Evolutionary conservation across 1,284 basidiomycete genomes (phyloP).

Genomic region (Cutaneotrichosporon daszewskae): DNA sequence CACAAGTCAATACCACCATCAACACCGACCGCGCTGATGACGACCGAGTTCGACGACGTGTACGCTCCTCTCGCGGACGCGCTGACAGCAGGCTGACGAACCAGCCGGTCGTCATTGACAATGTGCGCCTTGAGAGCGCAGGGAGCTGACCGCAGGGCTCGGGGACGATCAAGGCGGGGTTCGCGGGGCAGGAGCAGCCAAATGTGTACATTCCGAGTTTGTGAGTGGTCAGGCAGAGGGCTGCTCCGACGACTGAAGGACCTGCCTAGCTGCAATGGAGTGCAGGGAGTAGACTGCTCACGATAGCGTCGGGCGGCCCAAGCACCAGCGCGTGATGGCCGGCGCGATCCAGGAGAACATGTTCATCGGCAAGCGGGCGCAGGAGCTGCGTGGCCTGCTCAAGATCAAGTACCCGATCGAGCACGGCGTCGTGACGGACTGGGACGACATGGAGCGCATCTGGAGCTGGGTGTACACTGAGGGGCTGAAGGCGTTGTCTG

Average conservation of each 20-base stretch:
- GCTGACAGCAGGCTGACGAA: constrained; percentile 40
- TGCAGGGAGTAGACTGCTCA: neutral
- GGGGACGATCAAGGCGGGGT: constrained; percentile 94
- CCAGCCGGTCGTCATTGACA: constrained; percentile 77
- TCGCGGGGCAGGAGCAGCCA: constrained; percentile 94
- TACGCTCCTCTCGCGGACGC: constrained; percentile 10
- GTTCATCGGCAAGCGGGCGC: constrained; percentile 88
- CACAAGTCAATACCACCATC: too few species aligned
- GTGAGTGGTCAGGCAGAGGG: constrained; percentile 72
- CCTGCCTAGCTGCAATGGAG: neutral
- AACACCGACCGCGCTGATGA: too few species aligned
- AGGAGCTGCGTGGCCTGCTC: constrained; percentile 85
- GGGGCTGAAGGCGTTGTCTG: constrained; percentile 85
- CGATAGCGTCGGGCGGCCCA: constrained; percentile 84
- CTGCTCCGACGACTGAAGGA: neutral
- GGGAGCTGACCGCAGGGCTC: constrained; percentile 62
- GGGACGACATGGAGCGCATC: constrained; percentile 98
- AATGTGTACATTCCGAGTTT: constrained; percentile 98
- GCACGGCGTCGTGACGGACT: constrained; percentile 81
- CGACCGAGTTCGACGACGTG: constrained; percentile 46
- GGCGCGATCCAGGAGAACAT: constrained; percentile 62
- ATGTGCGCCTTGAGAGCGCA: constrained; percentile 65
- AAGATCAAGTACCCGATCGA: constrained; percentile 99
- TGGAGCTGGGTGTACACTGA: constrained; percentile 96
- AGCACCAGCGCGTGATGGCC: constrained; percentile 94